Percentiles rank a stretch among this genome's conserved stretches.
Conservation (phyloP, 345 rosid genomes). For the Eucalyptus pauciflora region DNA sequence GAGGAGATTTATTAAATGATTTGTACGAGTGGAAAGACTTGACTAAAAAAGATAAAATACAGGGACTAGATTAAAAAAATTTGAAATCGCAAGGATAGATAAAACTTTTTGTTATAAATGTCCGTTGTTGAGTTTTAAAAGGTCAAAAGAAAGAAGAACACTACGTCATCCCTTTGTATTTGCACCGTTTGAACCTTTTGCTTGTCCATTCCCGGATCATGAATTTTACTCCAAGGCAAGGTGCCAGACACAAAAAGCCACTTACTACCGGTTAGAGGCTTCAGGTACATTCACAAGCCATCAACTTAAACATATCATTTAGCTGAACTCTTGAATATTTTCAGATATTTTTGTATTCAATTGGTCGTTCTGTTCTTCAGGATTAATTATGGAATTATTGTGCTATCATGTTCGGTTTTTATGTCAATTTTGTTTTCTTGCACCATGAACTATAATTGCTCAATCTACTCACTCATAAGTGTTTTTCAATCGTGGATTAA, state of each 20-base stretch:
- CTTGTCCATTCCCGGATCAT: not conserved
- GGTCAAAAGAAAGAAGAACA: not conserved
- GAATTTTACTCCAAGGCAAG: not conserved
- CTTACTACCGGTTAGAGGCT: not conserved
- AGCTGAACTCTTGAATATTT: not conserved
- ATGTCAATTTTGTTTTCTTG: not conserved
- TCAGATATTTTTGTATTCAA: not conserved
- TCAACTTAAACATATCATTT: not conserved
- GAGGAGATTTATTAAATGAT: not conserved
- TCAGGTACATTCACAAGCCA: not conserved
- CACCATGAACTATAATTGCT: not conserved
- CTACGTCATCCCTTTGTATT: not conserved
- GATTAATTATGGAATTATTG: not conserved
- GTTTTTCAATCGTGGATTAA: not conserved
- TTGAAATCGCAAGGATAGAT: rapidly evolving
- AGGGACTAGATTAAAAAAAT: not conserved
- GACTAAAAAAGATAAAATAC: not conserved
- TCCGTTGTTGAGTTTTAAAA: not conserved
- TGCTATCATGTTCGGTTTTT: not conserved
- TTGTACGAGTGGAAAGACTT: not conserved
- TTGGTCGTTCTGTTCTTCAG: not conserved
- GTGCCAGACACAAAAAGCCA: not conserved
- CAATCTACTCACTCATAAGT: not conserved
- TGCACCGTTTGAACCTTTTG: not conserved
- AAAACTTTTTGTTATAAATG: not conserved